Base-by-base conservation (phyloP, 371 early-diverging fungal species). In the Mucor indicus region DNA sequence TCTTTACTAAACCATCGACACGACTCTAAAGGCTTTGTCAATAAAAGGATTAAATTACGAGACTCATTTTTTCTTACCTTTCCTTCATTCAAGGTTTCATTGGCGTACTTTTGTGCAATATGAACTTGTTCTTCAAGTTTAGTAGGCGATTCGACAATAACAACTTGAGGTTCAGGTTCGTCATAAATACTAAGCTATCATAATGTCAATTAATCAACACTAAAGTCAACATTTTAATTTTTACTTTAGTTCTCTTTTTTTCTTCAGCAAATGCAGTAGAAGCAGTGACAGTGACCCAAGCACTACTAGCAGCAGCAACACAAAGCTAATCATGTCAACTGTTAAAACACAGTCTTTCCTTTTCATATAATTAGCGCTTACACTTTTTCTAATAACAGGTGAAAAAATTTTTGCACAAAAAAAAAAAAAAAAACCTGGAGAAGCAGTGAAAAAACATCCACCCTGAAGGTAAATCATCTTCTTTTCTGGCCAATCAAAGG, bases 171-270 rank as follows among this genome's bases (percentile, higher is more conserved):
- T 48, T 76, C 53, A 24, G 72, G 72, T 22, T 72, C 70, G 39
- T 76, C 77, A 38, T 76, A 76, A 45, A 76, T 76, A 51, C 65
- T 64, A 37, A 67, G 67, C 75, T 75, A 48, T 29, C 35, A n/a
- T 17, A 9, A 13, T n/a, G 6, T 33, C 10, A 33, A 4, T 11
- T 33, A 4, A 33, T 9, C n/a, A 33, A 33, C 4, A 15, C 6
- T 9, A n/a, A 33, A 9, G 6, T 33, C n/a, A 11, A 4, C 4
- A 15, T 9, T 33, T 13, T 19, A 37, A 25, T 5, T 24, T 19
- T 41, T 55, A 61, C 65, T 52, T 65, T 64, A 10, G 52, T 53
- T 50, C 50, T 60, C 23, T 55, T 44, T n/a, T n/a, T n/a, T 48
- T 75, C 75, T 55, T 75, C 75, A 22, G 75, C 75, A 50, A 64